These are phyloP conservation scores for Hypoxylon fragiforme DNA, from an alignment of 495 filamentous ascomycete genomes.

Conservation along the genomic window DNA sequence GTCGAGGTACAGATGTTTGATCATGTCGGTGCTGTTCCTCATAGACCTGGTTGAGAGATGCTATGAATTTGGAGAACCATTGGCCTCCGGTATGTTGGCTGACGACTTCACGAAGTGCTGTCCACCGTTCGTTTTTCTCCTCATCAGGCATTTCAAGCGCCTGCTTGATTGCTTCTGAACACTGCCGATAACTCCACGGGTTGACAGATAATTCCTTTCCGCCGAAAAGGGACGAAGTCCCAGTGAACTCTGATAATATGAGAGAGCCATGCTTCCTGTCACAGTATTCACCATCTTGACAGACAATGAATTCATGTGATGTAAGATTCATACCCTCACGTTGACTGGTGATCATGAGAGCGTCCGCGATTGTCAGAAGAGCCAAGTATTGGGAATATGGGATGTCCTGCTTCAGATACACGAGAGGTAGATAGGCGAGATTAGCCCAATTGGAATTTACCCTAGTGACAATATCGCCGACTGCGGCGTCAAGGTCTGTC, in stretches of 20 bases:
- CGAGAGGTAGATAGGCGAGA: constrained; percentile 83
- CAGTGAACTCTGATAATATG: constrained; percentile 92
- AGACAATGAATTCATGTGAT: constrained; percentile 88
- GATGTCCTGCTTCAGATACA: constrained; percentile 95
- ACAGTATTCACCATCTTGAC: constrained; percentile 79
- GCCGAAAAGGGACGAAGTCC: constrained; percentile 81
- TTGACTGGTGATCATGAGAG: constrained; percentile 87
- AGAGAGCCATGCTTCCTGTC: constrained; percentile 81
- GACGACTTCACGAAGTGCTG: constrained; percentile 70
- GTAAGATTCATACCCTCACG: constrained; percentile 96
- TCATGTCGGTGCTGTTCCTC: constrained; percentile 81
- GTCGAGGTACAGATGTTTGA: constrained; percentile 78
- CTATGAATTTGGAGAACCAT: constrained; percentile 76
- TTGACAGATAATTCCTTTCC: constrained; percentile 80
- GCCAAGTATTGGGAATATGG: constrained; percentile 88
- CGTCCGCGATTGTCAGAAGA: constrained; percentile 83
- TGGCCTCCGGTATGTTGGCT: constrained; percentile 77
- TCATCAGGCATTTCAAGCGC: constrained; percentile 75
- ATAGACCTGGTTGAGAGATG: constrained; percentile 70
- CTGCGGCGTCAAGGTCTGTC: constrained; percentile 79
- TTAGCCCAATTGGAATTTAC: constrained; percentile 89
- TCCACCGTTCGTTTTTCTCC: constrained; percentile 76
- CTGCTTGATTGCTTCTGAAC: constrained; percentile 76
- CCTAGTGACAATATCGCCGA: constrained; percentile 88
- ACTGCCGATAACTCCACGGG: constrained; percentile 89